A percentile compares a stretch with the other conserved stretches of the same genome.
phyloP scores from a whole-genome alignment of 805 yeast species.

The Suhomyces sp. region DNA sequence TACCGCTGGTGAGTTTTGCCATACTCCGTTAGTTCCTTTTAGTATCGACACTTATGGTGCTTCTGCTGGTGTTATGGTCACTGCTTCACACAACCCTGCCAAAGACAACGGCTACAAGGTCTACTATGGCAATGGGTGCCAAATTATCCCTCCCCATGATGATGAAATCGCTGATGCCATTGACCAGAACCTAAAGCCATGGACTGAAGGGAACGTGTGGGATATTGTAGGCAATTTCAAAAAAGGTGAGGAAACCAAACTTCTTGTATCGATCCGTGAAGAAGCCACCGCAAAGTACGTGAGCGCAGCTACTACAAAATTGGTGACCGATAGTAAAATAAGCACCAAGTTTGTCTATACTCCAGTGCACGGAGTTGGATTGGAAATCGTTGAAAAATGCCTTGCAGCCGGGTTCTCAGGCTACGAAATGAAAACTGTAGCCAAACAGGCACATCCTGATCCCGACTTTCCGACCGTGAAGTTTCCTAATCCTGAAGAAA shows the following conservation, averaged over 20 bases:
- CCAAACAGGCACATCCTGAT: conserved; percentile 70
- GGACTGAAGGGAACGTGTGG: conserved; percentile 47
- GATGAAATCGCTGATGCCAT: conserved; percentile 64
- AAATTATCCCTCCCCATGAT: conserved; percentile 92
- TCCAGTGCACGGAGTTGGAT: conserved; percentile 95
- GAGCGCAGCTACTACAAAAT: conserved; percentile 16
- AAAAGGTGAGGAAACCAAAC: conserved; percentile 17
- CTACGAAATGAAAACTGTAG: conserved; percentile 42
- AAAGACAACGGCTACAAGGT: conserved; percentile 93
- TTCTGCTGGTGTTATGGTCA: conserved; percentile 85
- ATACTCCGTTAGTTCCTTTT: conserved; percentile 93
- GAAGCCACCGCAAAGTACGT: conserved; percentile 45
- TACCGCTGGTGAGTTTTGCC: conserved; percentile 38
- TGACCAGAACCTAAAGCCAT: conserved; percentile 57
- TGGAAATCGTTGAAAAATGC: conserved; percentile 47
- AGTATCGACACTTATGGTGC: conserved; percentile 63
- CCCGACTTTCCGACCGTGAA: conserved; percentile 81
- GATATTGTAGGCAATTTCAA: conserved; percentile 38
- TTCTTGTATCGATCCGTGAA: conserved; percentile 40
- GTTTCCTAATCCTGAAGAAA: conserved; percentile 96
- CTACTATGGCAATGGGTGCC: conserved; percentile 91
- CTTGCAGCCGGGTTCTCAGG: conserved; percentile 39
- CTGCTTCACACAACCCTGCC: conserved; percentile 86
- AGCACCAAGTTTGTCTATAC: conserved; percentile 69
- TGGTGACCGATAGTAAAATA: conserved; percentile 28